These are phyloP conservation scores for Dictyostelium citrinum DNA, from an alignment of 78 protist genomes.

Conservation along the genomic window DNA sequence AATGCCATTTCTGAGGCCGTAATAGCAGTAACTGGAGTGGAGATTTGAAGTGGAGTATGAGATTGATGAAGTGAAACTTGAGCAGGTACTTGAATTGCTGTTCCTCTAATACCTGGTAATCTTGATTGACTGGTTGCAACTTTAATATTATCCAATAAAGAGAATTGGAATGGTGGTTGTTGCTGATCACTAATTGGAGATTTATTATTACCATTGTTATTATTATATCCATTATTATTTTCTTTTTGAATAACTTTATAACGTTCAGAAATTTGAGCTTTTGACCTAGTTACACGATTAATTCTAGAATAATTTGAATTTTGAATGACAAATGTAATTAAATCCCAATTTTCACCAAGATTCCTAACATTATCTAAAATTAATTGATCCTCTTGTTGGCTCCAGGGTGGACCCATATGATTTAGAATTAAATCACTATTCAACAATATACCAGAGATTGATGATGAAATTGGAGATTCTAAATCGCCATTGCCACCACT, in stretches of 20 bases:
- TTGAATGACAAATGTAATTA: conserved; percentile 15
- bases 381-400: conserved; percentile 30
- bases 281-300: conserved; percentile 2
- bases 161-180: conserved; percentile 9
- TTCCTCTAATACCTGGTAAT: conserved; percentile 35
- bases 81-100: conserved; percentile 15
- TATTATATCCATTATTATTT: not conserved
- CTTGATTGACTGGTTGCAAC: conserved; percentile 1
- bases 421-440: conserved; percentile 1
- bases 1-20: conserved; percentile 23
- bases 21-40: not conserved
- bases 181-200: not conserved
- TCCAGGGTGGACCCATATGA: conserved; percentile 65
- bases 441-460: not conserved
- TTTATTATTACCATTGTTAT: not conserved
- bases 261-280: conserved; percentile 23
- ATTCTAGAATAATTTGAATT: not conserved
- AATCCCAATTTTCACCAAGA: conserved; percentile 76
- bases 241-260: not conserved
- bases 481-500: not conserved
- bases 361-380: conserved; percentile 31
- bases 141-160: conserved; percentile 18
- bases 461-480: not conserved
- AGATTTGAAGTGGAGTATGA: not conserved
- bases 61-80: conserved; percentile 7